phyloP scores from a whole-genome alignment of 2,329 filamentous ascomycete species.

The Penicillium sp. region DNA sequence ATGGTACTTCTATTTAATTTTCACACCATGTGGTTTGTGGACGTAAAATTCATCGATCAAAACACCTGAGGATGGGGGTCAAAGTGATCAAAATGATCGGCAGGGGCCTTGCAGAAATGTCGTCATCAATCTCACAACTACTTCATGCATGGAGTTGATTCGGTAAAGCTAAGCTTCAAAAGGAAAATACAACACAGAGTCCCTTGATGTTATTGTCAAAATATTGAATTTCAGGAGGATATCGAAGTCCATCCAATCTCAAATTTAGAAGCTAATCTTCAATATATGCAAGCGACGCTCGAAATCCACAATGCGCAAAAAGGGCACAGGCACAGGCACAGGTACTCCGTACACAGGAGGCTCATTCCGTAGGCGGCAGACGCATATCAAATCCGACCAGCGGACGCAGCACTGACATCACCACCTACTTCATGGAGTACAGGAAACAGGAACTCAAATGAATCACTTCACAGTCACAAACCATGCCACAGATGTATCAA shows the following conservation, averaged over 20 bases:
- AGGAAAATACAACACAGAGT: not conserved
- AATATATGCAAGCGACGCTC: not conserved
- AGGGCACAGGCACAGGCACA: not conserved
- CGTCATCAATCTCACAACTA: no score
- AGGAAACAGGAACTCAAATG: not conserved
- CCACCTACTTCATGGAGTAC: not conserved
- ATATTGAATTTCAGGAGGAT: constrained; percentile 13
- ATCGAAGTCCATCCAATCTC: constrained; percentile 22
- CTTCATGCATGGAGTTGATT: no score
- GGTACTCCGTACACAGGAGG: no score
- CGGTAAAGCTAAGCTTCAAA: no score
- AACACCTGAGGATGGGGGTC: no score
- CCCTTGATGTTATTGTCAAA: not conserved
- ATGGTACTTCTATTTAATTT: no score
- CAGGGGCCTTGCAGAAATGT: no score
- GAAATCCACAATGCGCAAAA: not conserved
- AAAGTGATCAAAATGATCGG: no score
- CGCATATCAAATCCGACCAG: constrained; percentile 8
- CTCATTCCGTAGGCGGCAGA: not conserved
- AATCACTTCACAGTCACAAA: not conserved
- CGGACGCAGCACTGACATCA: constrained; percentile 1
- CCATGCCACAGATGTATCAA: not conserved
- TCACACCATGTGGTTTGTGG: no score
- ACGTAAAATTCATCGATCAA: no score
- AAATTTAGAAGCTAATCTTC: constrained; percentile 5